These are phyloP conservation scores for Hysterangium stoloniferum DNA, from an alignment of 768 basidiomycete species.

Conservation along the genomic window DNA sequence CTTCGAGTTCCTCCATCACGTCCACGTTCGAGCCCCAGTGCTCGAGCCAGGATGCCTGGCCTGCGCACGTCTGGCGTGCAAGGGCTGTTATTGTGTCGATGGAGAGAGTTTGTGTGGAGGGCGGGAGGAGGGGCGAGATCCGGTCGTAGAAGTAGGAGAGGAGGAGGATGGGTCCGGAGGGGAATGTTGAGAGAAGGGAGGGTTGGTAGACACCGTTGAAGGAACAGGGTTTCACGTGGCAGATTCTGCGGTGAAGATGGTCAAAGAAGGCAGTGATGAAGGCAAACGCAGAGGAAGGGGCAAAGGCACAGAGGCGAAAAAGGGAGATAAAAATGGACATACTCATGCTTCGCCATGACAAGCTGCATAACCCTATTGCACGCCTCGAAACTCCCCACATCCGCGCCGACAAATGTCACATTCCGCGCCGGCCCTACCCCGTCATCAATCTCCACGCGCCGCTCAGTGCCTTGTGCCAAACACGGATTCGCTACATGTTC, in stretches of 20 bases:
- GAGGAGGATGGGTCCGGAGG: conserved; percentile 76
- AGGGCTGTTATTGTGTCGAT: conserved; percentile 55
- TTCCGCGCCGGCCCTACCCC: conserved; percentile 36
- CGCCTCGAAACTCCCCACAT: conserved; percentile 75
- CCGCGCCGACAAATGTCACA: conserved; percentile 82
- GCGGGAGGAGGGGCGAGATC: conserved; percentile 61
- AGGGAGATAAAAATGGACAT: conserved; percentile 30
- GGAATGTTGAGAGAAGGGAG: conserved; percentile 85
- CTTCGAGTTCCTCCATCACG: conserved; percentile 63
- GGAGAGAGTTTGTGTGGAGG: conserved; percentile 27
- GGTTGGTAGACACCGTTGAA: conserved; percentile 99
- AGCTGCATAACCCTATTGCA: conserved; percentile 80
- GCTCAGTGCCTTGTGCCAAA: conserved; percentile 55
- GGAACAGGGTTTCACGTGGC: conserved; percentile 88
- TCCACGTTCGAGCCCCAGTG: conserved; percentile 38
- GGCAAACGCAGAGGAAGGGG: not conserved
- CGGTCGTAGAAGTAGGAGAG: conserved; percentile 99
- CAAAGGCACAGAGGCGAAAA: not conserved
- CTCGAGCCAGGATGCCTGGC: conserved; percentile 49
- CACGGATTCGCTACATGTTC: conserved; percentile 77
- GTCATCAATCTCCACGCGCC: conserved; percentile 50
- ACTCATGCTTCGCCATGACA: conserved; percentile 94
- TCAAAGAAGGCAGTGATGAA: too few species aligned
- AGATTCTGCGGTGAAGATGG: conserved; percentile 54
- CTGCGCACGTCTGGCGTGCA: conserved; percentile 68